phyloP scores from a whole-genome alignment of 2,329 filamentous ascomycete genomes.

The Teratosphaeria epicoccoides region DNA sequence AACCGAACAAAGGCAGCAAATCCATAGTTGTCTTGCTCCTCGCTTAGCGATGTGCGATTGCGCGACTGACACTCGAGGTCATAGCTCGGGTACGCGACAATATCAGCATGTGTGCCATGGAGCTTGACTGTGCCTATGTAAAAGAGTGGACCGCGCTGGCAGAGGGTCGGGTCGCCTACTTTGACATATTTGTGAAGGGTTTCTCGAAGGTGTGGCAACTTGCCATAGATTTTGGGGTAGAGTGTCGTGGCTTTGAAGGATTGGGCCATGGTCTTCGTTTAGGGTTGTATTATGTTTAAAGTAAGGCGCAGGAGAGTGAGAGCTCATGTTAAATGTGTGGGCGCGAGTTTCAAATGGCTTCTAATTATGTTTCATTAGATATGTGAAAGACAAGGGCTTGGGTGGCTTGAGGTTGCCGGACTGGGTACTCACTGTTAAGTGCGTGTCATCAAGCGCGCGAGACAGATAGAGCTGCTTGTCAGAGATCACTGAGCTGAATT shows the following conservation, averaged over 20 bases:
- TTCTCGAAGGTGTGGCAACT: neutral
- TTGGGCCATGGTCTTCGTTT: too few species aligned
- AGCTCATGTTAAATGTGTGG: too few species aligned
- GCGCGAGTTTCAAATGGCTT: too few species aligned
- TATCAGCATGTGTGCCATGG: conserved; percentile 4
- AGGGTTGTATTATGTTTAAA: too few species aligned
- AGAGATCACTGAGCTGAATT: too few species aligned
- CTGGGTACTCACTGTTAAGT: too few species aligned
- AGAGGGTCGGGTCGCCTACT: neutral
- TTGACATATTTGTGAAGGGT: neutral
- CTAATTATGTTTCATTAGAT: too few species aligned
- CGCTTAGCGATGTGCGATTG: neutral
- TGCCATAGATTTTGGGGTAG: conserved; percentile 3
- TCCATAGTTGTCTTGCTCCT: neutral
- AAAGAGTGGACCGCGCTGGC: neutral
- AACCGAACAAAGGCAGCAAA: neutral
- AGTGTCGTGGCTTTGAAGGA: neutral
- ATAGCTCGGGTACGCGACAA: neutral
- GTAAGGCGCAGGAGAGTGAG: too few species aligned
- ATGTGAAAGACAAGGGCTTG: too few species aligned
- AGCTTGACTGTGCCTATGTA: conserved; percentile 2
- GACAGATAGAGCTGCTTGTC: too few species aligned
- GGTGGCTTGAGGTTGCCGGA: too few species aligned
- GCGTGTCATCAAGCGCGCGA: too few species aligned
- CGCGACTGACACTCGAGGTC: neutral